A percentile compares a stretch with the other conserved stretches of the same genome.
Evolutionary conservation across 306 rosid species (phyloP).

Genomic region (Myrica gale): DNA sequence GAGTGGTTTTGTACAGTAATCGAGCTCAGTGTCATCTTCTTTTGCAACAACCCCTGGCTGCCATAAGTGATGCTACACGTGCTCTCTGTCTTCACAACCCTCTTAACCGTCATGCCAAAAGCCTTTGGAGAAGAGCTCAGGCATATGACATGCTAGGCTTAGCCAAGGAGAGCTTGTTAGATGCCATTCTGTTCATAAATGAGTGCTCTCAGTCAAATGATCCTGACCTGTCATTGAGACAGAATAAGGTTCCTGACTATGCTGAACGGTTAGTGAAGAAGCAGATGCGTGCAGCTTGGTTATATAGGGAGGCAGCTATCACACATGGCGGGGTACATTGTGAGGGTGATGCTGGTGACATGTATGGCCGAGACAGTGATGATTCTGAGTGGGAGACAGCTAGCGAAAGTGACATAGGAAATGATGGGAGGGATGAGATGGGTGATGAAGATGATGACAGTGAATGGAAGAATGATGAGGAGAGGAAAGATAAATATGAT

Average conservation of each 20-base stretch:
- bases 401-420: conserved; percentile 95
- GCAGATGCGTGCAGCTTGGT: conserved; percentile 99
- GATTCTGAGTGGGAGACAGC: conserved; percentile 99
- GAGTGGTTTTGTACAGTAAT: conserved; percentile 93
- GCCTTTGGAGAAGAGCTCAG: conserved; percentile 99
- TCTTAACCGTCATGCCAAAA: conserved; percentile 95
- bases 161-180: conserved; percentile 92
- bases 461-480: conserved; percentile 79
- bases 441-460: conserved; percentile 63
- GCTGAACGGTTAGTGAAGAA: conserved; percentile 93
- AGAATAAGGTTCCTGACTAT: conserved; percentile 94
- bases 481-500: conserved; percentile 67
- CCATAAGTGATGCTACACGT: conserved; percentile 94
- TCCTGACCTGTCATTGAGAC: conserved; percentile 84
- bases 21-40: conserved; percentile 94
- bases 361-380: conserved; percentile 80
- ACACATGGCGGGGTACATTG: conserved; percentile 87
- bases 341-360: conserved; percentile 82
- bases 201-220: conserved; percentile 98
- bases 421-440: conserved; percentile 81
- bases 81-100: conserved; percentile 98
- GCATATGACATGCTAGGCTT: conserved; percentile 97
- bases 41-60: conserved; percentile 89
- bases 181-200: conserved; percentile 92
- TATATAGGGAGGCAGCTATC: conserved; percentile 92